phyloP scores from a whole-genome alignment of 805 yeast species.

The Candida maltosa region DNA sequence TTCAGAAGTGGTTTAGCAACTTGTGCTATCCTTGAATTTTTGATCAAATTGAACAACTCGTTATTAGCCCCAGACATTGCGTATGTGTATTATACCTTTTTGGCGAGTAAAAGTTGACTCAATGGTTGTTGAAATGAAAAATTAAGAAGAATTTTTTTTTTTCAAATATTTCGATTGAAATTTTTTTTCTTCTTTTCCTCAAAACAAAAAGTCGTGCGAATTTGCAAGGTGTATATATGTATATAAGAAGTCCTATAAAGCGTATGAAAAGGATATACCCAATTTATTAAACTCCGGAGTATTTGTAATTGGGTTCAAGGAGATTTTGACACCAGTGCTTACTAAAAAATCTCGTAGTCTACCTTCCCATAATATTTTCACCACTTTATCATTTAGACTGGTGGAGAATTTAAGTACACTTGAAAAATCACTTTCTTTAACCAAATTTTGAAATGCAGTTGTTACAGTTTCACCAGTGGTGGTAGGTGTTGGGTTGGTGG shows the following conservation, averaged over 20 bases:
- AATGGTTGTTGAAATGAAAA: not conserved
- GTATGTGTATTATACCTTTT: not conserved
- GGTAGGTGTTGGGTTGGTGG: constrained; percentile 12
- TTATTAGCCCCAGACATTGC: constrained; percentile 12
- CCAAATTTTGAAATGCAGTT: constrained; percentile 48
- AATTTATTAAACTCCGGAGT: constrained; percentile 48
- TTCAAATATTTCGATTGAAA: not conserved
- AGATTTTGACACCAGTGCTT: constrained; percentile 65
- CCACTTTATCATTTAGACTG: constrained; percentile 56
- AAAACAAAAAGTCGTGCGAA: not conserved
- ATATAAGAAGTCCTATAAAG: too few species aligned
- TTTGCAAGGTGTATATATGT: too few species aligned
- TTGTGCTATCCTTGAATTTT: constrained; percentile 40
- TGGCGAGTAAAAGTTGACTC: not conserved
- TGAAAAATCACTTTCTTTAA: constrained; percentile 53
- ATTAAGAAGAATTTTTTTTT: constrained; percentile 3
- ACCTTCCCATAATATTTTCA: constrained; percentile 85
- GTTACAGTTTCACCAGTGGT: constrained; percentile 38
- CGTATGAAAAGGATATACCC: constrained; percentile 63
- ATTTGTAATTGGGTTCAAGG: constrained; percentile 30
- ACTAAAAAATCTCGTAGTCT: constrained; percentile 74
- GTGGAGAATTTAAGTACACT: constrained; percentile 75
- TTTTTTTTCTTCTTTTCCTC: too few species aligned
- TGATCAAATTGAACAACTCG: constrained; percentile 33
- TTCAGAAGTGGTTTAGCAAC: constrained; percentile 40